These are phyloP conservation scores for Arachis hypogaea DNA, from an alignment of 306 rosid species.

Conservation along the genomic window DNA sequence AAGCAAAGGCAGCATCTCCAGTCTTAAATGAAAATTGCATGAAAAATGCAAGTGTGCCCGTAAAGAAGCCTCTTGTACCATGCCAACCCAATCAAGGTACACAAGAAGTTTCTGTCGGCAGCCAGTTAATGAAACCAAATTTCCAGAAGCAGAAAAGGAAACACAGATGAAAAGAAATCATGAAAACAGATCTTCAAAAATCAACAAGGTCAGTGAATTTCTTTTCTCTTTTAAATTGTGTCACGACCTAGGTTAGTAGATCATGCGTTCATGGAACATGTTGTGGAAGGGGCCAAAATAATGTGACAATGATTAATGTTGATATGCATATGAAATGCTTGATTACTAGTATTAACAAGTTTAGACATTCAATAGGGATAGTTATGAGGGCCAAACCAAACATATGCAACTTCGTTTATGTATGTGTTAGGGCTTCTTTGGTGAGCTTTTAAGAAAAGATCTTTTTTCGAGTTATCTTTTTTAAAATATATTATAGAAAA, in stretches of 20 bases:
- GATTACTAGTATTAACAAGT: not conserved
- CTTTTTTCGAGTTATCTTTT: too few species aligned
- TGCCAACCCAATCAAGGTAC: constrained; percentile 47
- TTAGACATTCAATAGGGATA: too few species aligned
- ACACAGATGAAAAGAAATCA: constrained; percentile 44
- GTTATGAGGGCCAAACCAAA: too few species aligned
- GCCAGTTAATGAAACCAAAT: constrained; percentile 70
- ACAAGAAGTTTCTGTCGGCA: constrained; percentile 44
- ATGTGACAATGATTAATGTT: constrained; percentile 9
- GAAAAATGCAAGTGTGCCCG: constrained; percentile 40
- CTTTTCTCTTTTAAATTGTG: constrained; percentile 7
- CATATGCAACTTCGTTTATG: too few species aligned
- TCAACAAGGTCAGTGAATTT: constrained; percentile 38
- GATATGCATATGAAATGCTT: not conserved
- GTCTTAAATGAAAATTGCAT: constrained; percentile 42
- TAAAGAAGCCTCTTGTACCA: constrained; percentile 55
- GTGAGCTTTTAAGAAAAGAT: too few species aligned
- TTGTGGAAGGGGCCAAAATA: not conserved
- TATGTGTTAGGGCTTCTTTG: too few species aligned
- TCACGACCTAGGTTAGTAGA: not conserved
- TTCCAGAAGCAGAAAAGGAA: constrained; percentile 74
- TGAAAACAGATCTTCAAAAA: constrained; percentile 10
- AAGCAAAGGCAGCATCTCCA: constrained; percentile 48
- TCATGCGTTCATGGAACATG: constrained; percentile 3
- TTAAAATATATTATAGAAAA: too few species aligned